Conservation (phyloP, 345 rosid species). For the Geranium brycei region DNA sequence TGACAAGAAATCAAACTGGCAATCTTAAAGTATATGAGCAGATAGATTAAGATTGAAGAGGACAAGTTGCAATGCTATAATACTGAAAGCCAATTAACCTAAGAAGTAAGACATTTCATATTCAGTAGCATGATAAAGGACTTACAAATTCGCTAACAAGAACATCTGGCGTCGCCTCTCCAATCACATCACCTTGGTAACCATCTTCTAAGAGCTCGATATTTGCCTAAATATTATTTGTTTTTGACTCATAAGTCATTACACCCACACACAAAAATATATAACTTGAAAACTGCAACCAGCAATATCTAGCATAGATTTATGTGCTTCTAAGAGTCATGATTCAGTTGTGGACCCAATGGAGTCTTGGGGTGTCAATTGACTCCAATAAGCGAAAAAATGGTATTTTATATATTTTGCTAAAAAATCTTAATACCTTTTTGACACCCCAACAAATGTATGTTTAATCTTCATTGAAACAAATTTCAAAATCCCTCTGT, state of each 20-base stretch:
- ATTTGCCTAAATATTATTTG: constrained; percentile 26
- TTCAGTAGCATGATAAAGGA: constrained; percentile 9
- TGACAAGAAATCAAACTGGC: neutral
- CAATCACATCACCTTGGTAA: constrained; percentile 69
- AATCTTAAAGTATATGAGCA: neutral
- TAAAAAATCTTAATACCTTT: too few species aligned
- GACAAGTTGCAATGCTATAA: neutral
- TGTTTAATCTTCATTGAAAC: too few species aligned
- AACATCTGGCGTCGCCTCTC: constrained; percentile 83
- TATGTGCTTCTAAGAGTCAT: neutral
- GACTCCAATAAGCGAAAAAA: too few species aligned
- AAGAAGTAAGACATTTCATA: neutral
- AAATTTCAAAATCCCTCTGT: neutral
- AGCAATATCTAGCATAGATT: neutral
- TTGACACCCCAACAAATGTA: too few species aligned
- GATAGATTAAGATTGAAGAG: neutral
- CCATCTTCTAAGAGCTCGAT: constrained; percentile 64
- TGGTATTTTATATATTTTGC: too few species aligned
- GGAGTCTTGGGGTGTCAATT: too few species aligned
- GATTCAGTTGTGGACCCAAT: neutral
- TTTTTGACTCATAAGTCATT: constrained; percentile 7
- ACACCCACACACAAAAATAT: neutral
- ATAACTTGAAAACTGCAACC: neutral
- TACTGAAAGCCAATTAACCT: neutral
- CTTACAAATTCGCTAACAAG: constrained; percentile 81